Evolutionary conservation across 331 rosid species (phyloP), one percentile per base, ranked within the genome.

Genomic region (Acacia pycnantha): DNA sequence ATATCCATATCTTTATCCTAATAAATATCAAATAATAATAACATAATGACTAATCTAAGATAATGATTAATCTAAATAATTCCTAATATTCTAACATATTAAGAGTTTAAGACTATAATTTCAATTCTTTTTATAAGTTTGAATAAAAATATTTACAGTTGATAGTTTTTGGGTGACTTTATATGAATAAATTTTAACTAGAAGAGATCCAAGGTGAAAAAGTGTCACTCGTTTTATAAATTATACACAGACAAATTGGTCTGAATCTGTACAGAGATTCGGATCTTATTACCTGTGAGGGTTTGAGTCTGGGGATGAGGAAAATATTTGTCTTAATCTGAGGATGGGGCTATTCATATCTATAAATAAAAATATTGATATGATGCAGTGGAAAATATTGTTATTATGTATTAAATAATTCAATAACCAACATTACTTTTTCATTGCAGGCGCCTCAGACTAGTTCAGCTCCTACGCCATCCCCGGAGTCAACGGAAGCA

Each of bases 361-460:
- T 22, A 59, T 27, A 14, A 27, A 29, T 29, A 27, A 16, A 26
- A 50, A 24, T 16, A 3, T 18, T 29, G 46, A 27, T 48, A 50
- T 19, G 46, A 51, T 27, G n/a, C 2, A 29, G 41, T 50, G 47
- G 65, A 73, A 73, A 73, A 10, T 19, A 7, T 10, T 14, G 31
- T 50, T 41, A 14, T 50, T 24, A 13, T 18, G 2, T 71, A 15
- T 71, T 71, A 4, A 27, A 71, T 22, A 44, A 33, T 68, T 54
- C 62, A 79, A 41, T 22, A 15, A 24, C 48, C 41, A 26, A 14
- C 66, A 43, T 68, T 51, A 7, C 76, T 18, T 66, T 69, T 74
- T 82, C 70, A 22, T 67, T 74, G 65, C 82, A 85, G 90, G 79
- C 84, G 15, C 86, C 88, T 51, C 92, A 85, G 67, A 78, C 94